Conservation (phyloP, 768 basidiomycete species). For the Mycena rebaudengoi region DNA sequence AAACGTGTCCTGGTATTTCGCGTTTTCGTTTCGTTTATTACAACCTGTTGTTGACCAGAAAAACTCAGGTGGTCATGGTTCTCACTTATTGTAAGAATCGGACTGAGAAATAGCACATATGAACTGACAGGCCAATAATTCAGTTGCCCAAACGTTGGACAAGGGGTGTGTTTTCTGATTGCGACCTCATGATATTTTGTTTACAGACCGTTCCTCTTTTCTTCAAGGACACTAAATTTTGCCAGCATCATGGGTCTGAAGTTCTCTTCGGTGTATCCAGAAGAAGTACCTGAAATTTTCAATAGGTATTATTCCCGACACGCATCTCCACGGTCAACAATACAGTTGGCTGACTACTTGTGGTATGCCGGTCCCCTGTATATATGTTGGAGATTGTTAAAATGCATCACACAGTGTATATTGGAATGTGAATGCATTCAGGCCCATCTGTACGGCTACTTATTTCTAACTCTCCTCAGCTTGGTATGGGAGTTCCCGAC, state of each 20-base stretch:
- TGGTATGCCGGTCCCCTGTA: slow-evolving; percentile 36
- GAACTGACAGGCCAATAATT: not conserved
- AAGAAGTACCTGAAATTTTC: not conserved
- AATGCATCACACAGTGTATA: slow-evolving; percentile 41
- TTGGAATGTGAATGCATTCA: slow-evolving; percentile 45
- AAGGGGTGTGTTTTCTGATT: slow-evolving; percentile 47
- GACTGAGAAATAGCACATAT: not conserved
- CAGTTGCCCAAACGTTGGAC: slow-evolving; percentile 55
- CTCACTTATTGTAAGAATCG: slow-evolving; percentile 49
- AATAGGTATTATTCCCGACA: slow-evolving; percentile 48
- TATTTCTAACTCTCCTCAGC: slow-evolving; percentile 25
- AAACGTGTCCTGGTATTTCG: slow-evolving; percentile 55
- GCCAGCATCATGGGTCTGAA: slow-evolving; percentile 53
- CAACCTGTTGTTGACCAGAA: not conserved
- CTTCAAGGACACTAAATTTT: slow-evolving; percentile 51
- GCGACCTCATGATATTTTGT: not conserved
- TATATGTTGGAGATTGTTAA: slow-evolving; percentile 1
- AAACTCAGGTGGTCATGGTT: slow-evolving; percentile 53
- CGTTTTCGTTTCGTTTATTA: slow-evolving; percentile 9
- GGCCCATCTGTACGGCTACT: not conserved
- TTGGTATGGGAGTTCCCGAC: slow-evolving; percentile 57
- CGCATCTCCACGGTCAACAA: slow-evolving; percentile 56
- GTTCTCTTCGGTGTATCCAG: not conserved
- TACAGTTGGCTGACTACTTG: slow-evolving; percentile 60
- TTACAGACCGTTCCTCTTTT: not conserved